phyloP scores from a whole-genome alignment of 2,329 filamentous ascomycete genomes.

The Fusarium sp. region DNA sequence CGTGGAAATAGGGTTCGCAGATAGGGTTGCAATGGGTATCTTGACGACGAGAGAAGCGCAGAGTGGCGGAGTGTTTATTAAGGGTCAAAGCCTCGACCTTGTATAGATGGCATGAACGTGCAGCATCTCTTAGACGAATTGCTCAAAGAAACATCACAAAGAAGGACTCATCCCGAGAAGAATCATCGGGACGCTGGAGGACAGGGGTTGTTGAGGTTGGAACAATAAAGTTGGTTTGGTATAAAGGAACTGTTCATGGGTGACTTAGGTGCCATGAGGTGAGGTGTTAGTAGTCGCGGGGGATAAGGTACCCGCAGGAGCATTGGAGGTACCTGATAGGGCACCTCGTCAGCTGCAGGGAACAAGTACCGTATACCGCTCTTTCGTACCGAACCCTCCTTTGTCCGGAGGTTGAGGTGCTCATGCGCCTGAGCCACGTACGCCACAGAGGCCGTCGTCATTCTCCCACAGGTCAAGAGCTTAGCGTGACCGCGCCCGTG shows the following conservation, averaged over 20 bases:
- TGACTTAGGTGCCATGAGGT: constrained; percentile 22
- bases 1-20: background rate
- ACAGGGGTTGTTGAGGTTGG: background rate
- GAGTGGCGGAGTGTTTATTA: constrained; percentile 35
- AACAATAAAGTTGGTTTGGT: constrained; percentile 31
- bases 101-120: constrained; percentile 15
- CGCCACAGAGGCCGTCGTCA: constrained; percentile 43
- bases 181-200: constrained; percentile 18
- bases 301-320: constrained; percentile 15
- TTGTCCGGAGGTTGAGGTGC: constrained; percentile 10
- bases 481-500: constrained; percentile 16
- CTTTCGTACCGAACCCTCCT: constrained; percentile 15
- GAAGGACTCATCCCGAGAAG: constrained; percentile 7
- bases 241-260: constrained; percentile 36
- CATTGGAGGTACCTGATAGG: constrained; percentile 8
- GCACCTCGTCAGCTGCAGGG: background rate
- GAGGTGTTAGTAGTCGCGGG: constrained; percentile 38
- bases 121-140: constrained; percentile 29
- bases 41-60: constrained; percentile 16
- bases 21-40: constrained; percentile 14
- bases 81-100: constrained; percentile 30
- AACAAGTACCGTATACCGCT: constrained; percentile 14
- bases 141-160: constrained; percentile 24
- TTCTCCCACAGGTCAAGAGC: constrained; percentile 22
- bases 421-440: constrained; percentile 40